phyloP scores from a whole-genome alignment of 2,329 filamentous ascomycete genomes.

The Fusarium sp. region DNA sequence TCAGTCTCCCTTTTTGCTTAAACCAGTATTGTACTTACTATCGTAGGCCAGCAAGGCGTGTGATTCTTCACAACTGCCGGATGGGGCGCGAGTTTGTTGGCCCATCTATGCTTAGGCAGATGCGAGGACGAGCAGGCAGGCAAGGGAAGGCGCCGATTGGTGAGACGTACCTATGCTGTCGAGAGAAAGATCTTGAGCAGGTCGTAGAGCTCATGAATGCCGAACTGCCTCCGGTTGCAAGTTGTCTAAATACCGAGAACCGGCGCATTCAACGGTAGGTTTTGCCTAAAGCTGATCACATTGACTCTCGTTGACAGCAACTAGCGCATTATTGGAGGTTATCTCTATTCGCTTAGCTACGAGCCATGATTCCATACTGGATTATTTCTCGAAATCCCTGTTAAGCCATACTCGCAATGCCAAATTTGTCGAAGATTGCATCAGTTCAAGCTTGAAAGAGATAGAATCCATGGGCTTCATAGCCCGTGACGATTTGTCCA shows the following conservation, averaged over 20 bases:
- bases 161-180: constrained; percentile 80
- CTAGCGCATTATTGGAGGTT: constrained; percentile 74
- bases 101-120: constrained; percentile 81
- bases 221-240: constrained; percentile 74
- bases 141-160: constrained; percentile 82
- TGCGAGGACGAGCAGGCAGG: constrained; percentile 79
- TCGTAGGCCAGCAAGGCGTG: constrained; percentile 68
- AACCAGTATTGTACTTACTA: constrained; percentile 17
- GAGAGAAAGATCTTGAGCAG: constrained; percentile 71
- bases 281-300: not conserved
- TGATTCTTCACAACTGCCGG: constrained; percentile 77
- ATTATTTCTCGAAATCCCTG: constrained; percentile 74
- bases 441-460: constrained; percentile 67
- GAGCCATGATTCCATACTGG: constrained; percentile 69
- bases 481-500: constrained; percentile 56
- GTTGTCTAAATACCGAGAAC: constrained; percentile 73
- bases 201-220: constrained; percentile 76
- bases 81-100: constrained; percentile 83
- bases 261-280: constrained; percentile 70
- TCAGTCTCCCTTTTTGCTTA: constrained; percentile 35
- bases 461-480: constrained; percentile 66
- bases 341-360: constrained; percentile 74
- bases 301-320: constrained; percentile 21
- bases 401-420: constrained; percentile 66
- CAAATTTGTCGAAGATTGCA: constrained; percentile 59